These are phyloP conservation scores for Dioscorea alata DNA, from an alignment of 106 monocot species.

Conservation along the genomic window DNA sequence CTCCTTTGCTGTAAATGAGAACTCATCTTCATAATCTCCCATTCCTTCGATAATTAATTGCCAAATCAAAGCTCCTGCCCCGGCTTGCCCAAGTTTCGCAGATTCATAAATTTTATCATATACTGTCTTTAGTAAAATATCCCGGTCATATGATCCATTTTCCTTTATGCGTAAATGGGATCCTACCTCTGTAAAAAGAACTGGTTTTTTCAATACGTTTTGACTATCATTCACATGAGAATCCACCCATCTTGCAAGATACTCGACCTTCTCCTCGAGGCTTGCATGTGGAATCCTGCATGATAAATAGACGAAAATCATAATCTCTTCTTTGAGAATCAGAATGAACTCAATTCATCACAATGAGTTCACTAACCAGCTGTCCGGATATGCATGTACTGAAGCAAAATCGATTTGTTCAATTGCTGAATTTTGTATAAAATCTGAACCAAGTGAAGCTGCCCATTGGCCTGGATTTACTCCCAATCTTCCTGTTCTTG, in stretches of 20 bases:
- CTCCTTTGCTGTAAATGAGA: conserved; percentile 54
- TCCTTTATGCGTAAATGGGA: conserved; percentile 21
- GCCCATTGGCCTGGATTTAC: conserved; percentile 87
- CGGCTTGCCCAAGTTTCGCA: conserved; percentile 59
- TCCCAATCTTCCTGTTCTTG: conserved; percentile 39
- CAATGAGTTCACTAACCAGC: conserved; percentile 35
- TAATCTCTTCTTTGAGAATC: neutral
- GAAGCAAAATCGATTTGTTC: conserved; percentile 85
- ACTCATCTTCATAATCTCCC: conserved; percentile 46
- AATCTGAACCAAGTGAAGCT: conserved; percentile 74
- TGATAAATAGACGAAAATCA: neutral
- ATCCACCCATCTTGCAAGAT: conserved; percentile 81
- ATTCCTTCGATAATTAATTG: conserved; percentile 68
- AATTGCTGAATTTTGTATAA: conserved; percentile 66
- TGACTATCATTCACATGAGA: conserved; percentile 79
- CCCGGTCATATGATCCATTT: conserved; percentile 51
- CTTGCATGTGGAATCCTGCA: conserved; percentile 70
- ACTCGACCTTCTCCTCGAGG: conserved; percentile 50
- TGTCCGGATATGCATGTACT: conserved; percentile 96
- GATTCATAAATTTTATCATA: conserved; percentile 83
- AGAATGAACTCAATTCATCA: neutral
- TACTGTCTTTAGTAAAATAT: conserved; percentile 56
- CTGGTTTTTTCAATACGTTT: conserved; percentile 70
- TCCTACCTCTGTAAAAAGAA: conserved; percentile 79
- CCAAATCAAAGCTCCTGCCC: conserved; percentile 86